Conservation (phyloP, 1,139 yeast genomes). For the Taphrina wiesneri region DNA sequence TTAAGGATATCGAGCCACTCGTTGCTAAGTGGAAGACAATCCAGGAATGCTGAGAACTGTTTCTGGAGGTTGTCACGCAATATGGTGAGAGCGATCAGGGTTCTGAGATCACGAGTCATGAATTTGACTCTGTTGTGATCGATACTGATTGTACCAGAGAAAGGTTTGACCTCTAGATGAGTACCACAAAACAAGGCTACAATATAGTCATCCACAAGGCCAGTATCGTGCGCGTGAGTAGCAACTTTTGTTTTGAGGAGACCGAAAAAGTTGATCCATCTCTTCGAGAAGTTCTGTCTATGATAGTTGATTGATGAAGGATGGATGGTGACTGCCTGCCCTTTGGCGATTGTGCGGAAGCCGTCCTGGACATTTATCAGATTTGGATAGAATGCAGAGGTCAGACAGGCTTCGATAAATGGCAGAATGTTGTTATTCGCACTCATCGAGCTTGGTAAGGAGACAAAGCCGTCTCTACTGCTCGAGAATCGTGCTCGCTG, state of each 20-base stretch:
- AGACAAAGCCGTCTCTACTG: conserved; percentile 31
- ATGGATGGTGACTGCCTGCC: conserved; percentile 24
- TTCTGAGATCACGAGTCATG: conserved; percentile 14
- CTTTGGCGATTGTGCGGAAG: conserved; percentile 24
- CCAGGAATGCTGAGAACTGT: conserved; percentile 25
- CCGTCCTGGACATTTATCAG: conserved; percentile 26
- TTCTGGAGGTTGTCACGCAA: conserved; percentile 16
- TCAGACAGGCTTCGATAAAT: conserved; percentile 20
- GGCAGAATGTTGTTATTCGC: conserved; percentile 8
- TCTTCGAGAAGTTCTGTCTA: conserved; percentile 1
- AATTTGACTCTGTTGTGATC: conserved; percentile 20
- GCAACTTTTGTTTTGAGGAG: conserved; percentile 26
- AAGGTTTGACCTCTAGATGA: conserved; percentile 11
- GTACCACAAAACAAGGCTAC: conserved; percentile 32
- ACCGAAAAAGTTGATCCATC: conserved; percentile 20
- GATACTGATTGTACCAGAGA: conserved; percentile 25
- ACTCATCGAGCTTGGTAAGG: conserved; percentile 14
- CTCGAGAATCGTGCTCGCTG: conserved; percentile 20
- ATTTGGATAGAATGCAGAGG: conserved; percentile 34
- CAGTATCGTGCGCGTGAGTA: conserved; percentile 31
- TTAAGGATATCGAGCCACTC: conserved; percentile 21
- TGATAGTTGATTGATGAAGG: conserved; percentile 22
- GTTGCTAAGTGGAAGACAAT: neutral
- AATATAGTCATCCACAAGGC: conserved; percentile 26
- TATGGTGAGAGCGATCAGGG: conserved; percentile 18